Evolutionary conservation across 2,329 filamentous ascomycete species (phyloP).

Genomic region (Beauveria medogensis): DNA sequence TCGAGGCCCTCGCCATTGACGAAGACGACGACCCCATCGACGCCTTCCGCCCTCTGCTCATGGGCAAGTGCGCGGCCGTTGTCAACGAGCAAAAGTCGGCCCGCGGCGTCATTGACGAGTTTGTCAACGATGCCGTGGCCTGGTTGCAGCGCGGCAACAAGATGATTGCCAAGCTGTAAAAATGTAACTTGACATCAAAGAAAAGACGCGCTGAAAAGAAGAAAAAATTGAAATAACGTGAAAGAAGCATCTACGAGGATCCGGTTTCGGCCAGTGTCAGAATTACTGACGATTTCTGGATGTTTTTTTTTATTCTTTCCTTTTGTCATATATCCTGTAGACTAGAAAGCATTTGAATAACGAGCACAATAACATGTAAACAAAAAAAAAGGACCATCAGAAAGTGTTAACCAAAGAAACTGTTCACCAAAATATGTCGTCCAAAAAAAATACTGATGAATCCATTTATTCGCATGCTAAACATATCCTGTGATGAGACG

Average conservation of each 20-base stretch:
- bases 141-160: conserved; percentile 61
- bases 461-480: too few relatives aligned
- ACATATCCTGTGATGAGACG: not conserved
- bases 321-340: conserved; percentile 17
- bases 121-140: conserved; percentile 72
- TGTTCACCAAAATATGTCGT: too few relatives aligned
- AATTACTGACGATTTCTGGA: conserved; percentile 17
- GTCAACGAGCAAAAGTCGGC: conserved; percentile 88
- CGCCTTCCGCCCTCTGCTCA: conserved; percentile 82
- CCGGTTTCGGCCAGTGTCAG: not conserved
- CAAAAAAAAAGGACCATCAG: not conserved
- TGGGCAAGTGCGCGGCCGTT: conserved; percentile 94
- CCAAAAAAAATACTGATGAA: too few relatives aligned
- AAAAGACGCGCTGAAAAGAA: not conserved
- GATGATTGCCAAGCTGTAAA: conserved; percentile 63
- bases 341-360: conserved; percentile 16
- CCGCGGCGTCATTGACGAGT: conserved; percentile 89
- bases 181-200: not conserved
- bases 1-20: conserved; percentile 58
- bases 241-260: not conserved
- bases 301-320: conserved; percentile 8
- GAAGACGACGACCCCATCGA: conserved; percentile 83
- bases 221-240: conserved; percentile 9
- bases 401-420: not conserved
- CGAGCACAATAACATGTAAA: not conserved